phyloP scores from a whole-genome alignment of 805 yeast species.

The Suhomyces tanzawaensis region DNA sequence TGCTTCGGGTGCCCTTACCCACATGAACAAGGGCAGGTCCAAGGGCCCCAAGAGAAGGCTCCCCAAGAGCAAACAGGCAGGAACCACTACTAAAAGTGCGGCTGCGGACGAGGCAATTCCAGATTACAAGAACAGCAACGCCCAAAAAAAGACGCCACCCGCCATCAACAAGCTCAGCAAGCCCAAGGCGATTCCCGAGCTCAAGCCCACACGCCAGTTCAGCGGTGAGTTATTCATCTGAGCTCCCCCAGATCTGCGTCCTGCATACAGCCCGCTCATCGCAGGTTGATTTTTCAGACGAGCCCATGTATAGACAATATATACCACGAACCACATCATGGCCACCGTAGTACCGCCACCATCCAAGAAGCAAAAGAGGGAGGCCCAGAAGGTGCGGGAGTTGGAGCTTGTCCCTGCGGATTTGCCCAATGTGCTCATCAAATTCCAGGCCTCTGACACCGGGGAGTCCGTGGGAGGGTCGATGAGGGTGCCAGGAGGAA shows the following conservation, averaged over 20 bases:
- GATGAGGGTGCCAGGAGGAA: constrained; percentile 86
- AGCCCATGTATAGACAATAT: too few relatives aligned
- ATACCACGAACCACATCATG: too few relatives aligned
- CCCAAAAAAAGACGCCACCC: constrained; percentile 19
- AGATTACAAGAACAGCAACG: constrained; percentile 2
- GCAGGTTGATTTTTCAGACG: neutral
- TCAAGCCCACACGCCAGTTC: constrained; percentile 24
- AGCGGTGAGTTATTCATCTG: constrained; percentile 34
- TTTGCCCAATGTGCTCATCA: constrained; percentile 81
- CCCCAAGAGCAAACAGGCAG: constrained; percentile 27
- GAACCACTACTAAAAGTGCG: neutral
- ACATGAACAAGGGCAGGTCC: constrained; percentile 46
- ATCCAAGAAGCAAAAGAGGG: constrained; percentile 80
- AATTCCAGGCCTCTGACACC: constrained; percentile 89
- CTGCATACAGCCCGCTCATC: constrained; percentile 4
- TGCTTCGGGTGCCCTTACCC: constrained; percentile 30
- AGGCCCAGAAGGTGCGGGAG: constrained; percentile 78
- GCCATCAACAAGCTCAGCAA: constrained; percentile 22
- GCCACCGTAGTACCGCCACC: constrained; percentile 94
- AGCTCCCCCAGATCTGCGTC: neutral
- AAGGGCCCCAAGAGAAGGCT: constrained; percentile 52
- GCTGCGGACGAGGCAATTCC: neutral
- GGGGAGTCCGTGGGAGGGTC: constrained; percentile 85
- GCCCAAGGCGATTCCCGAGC: constrained; percentile 19
- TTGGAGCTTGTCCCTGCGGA: constrained; percentile 72